phyloP scores from a whole-genome alignment of 805 yeast species.

The Scheffersomyces stipitis region DNA sequence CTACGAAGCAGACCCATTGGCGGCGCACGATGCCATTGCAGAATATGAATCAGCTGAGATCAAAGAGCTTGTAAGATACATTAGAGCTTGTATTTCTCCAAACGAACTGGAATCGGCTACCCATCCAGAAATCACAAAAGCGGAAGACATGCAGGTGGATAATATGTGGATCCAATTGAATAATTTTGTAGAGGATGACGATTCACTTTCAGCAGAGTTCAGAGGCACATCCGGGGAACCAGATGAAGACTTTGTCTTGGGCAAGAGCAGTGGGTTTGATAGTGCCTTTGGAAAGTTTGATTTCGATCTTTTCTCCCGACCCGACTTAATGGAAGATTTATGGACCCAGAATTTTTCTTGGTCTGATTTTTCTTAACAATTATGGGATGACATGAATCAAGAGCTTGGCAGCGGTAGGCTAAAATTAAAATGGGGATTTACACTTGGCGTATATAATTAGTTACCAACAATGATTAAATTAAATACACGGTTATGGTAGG shows the following conservation, averaged over 20 bases:
- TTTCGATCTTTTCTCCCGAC: neutral
- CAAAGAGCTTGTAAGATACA: neutral
- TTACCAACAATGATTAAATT: too few species aligned
- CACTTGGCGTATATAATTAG: too few species aligned
- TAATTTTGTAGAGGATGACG: conserved; percentile 1
- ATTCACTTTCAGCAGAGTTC: neutral
- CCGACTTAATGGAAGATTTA: neutral
- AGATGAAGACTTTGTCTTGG: too few species aligned
- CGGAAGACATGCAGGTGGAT: conserved; percentile 8
- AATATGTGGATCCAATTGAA: conserved; percentile 13
- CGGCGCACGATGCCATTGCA: neutral
- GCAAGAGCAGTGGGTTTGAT: neutral
- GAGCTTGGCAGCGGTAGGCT: too few species aligned
- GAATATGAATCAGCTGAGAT: neutral
- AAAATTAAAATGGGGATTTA: too few species aligned
- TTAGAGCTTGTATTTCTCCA: neutral
- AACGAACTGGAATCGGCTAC: too few species aligned
- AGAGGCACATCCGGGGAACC: neutral
- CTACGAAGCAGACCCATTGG: neutral
- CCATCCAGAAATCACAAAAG: neutral
- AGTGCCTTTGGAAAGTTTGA: neutral
- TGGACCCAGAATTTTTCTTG: neutral
- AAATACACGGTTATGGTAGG: too few species aligned
- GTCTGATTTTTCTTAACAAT: too few species aligned
- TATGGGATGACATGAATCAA: too few species aligned